Evolutionary conservation across 169 alveolate genomes (phyloP).

Genomic region (Cryptosporidium sp.): DNA sequence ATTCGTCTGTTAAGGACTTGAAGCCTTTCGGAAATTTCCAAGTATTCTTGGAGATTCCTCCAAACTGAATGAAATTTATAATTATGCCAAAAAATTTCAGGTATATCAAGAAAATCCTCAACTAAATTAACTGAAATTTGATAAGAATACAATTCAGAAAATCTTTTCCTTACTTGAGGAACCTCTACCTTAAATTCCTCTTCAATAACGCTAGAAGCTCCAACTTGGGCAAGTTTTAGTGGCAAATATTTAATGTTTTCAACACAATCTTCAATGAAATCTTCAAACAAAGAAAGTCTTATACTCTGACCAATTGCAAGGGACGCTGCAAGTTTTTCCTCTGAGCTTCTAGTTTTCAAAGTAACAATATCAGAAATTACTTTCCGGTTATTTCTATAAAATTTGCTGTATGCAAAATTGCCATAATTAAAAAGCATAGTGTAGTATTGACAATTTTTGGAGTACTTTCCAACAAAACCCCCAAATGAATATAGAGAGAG

Average conservation of each 20-base stretch:
- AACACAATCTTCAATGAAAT: slow-evolving; percentile 80
- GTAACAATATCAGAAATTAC: slow-evolving; percentile 76
- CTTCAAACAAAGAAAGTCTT: slow-evolving; percentile 79
- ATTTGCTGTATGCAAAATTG: slow-evolving; percentile 49
- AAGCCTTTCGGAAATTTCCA: slow-evolving; percentile 56
- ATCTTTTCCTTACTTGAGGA: slow-evolving; percentile 73
- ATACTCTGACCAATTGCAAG: slow-evolving; percentile 81
- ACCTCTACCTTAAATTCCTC: slow-evolving; percentile 60
- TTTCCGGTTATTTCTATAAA: slow-evolving; percentile 63
- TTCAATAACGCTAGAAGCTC: slow-evolving; percentile 78
- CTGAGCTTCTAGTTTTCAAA: slow-evolving; percentile 78
- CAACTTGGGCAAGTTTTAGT: slow-evolving; percentile 79
- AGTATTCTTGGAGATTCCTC: slow-evolving; percentile 50
- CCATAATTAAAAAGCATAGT: slow-evolving; percentile 76
- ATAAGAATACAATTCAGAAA: slow-evolving; percentile 79
- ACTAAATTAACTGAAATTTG: slow-evolving; percentile 81
- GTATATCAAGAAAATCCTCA: slow-evolving; percentile 83
- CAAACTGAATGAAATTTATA: slow-evolving; percentile 56
- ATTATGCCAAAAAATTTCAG: slow-evolving; percentile 82
- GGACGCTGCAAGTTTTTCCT: slow-evolving; percentile 80
- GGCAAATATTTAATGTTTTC: slow-evolving; percentile 77
- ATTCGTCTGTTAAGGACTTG: slow-evolving; percentile 58
- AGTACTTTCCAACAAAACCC: slow-evolving; percentile 33
- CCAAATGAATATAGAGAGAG: slow-evolving; percentile 75
- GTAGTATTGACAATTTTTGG: slow-evolving; percentile 37